Base-by-base conservation (phyloP, 2,329 filamentous ascomycete species). In the Chrysoporthe puriensis region DNA sequence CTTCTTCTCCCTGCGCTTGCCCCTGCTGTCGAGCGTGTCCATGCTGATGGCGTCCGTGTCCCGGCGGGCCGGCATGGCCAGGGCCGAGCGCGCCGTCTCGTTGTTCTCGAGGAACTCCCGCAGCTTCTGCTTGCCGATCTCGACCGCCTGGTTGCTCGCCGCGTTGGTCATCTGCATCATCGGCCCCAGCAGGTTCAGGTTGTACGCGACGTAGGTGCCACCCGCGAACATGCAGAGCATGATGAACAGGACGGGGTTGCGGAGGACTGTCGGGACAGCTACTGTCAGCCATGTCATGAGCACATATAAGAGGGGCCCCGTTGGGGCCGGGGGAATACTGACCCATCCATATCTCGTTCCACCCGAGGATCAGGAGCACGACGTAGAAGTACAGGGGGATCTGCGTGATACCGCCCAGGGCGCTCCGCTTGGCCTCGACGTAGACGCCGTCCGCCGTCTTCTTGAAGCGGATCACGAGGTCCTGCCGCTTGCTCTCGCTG, bases 361-460 rank as follows among this genome's bases (percentile, higher is more conserved):
- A 99, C n/a, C 96, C 96, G 61, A 99, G 84, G 32, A 93, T 92
- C 71, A 99, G 82, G 66, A 99, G 84, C 66, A 98, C 79, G 54
- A 89, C 93, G 74, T 97, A 99, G 79, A 99, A 97, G 80, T 97
- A 98, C 70, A 97, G 81, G 6, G 96, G 96, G 62, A 99, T 90
- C 79, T 97, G 94, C 4, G 94, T 92, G 74, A 99, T 92, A 67
- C 95, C 94, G 65, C 96, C 96, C 76, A 99, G 96, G 54, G 96
- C 96, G 77, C 95, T 94, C 68, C 96, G 89, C 85, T 99, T 99
- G 62, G 96, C 96, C 82, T 99, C 96, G 54, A 99, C 94, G 74
- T 97, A 99, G 4, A 99, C 95, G 8, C 94, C 96, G 77, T 99
- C 96, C 1, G 96, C 96, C 46, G 93, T 96, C 86, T 98, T 98